Evolutionary conservation across 208 protist species (phyloP).

Genomic region (Endotrypanum monterogeii): DNA sequence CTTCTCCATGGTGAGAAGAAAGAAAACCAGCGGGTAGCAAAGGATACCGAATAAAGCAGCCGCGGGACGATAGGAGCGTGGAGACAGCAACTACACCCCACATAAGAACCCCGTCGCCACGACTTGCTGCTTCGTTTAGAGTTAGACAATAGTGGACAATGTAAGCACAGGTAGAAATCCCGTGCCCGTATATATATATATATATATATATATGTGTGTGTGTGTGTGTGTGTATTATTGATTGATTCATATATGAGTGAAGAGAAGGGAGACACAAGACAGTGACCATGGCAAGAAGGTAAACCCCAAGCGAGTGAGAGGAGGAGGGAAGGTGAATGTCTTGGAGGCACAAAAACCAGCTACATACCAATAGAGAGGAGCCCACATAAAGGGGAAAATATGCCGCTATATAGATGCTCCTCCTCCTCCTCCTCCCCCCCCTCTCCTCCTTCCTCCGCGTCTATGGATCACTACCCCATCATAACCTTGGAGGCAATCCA

Average conservation of each 20-base stretch:
- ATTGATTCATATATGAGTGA: too few relatives aligned
- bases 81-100: not conserved
- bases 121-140: not conserved
- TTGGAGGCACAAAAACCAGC: not conserved
- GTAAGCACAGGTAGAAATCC: not conserved
- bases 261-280: too few relatives aligned
- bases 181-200: not conserved
- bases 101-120: slow-evolving; percentile 5
- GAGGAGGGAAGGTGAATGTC: not conserved
- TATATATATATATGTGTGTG: slow-evolving; percentile 1
- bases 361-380: not conserved
- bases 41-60: not conserved
- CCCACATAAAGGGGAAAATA: too few relatives aligned
- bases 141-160: not conserved
- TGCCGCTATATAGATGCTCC: not conserved
- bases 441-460: not conserved
- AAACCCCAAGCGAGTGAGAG: too few relatives aligned
- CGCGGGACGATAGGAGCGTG: not conserved
- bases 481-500: not conserved
- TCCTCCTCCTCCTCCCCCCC: not conserved
- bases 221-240: not conserved
- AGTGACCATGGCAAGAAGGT: too few relatives aligned
- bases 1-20: slow-evolving; percentile 10
- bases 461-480: not conserved
- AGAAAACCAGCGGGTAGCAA: not conserved